Evolutionary conservation across 805 yeast genomes (phyloP).

Genomic region (Nakazawaea holstii): DNA sequence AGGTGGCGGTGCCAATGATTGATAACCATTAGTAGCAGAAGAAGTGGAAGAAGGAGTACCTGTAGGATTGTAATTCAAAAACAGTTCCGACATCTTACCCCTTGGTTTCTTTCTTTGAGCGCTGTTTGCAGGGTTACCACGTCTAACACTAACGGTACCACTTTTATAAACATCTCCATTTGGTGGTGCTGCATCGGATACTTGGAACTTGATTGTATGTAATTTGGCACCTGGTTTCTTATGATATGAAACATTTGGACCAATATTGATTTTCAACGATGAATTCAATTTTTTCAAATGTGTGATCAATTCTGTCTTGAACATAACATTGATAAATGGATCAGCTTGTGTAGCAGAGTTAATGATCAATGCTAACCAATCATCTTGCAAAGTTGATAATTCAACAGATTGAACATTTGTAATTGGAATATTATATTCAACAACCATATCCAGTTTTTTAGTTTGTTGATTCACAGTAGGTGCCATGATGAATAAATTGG

Average conservation of each 20-base stretch:
- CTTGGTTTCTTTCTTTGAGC: conserved; percentile 73
- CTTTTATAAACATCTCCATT: conserved; percentile 80
- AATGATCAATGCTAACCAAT: conserved; percentile 78
- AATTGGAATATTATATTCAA: conserved; percentile 62
- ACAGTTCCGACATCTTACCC: conserved; percentile 25
- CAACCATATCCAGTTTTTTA: conserved; percentile 44
- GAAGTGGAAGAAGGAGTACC: not conserved
- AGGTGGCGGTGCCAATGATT: conserved; percentile 12
- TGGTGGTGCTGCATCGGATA: conserved; percentile 58
- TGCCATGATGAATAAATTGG: conserved; percentile 62
- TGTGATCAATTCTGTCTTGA: conserved; percentile 86
- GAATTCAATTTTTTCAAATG: conserved; percentile 60
- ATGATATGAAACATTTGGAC: conserved; percentile 70
- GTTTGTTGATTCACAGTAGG: conserved; percentile 60
- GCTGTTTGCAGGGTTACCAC: conserved; percentile 73
- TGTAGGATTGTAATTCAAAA: conserved; percentile 6
- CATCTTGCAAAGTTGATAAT: conserved; percentile 77
- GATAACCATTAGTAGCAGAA: not conserved
- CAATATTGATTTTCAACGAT: conserved; percentile 57
- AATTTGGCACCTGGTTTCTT: conserved; percentile 82
- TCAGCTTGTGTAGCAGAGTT: conserved; percentile 63
- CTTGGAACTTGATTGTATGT: conserved; percentile 66
- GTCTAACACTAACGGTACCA: conserved; percentile 73
- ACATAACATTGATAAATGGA: conserved; percentile 68
- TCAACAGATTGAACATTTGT: conserved; percentile 55